These are phyloP conservation scores for Ligustrum vulgare DNA, from an alignment of 257 asterid species.

Conservation along the genomic window DNA sequence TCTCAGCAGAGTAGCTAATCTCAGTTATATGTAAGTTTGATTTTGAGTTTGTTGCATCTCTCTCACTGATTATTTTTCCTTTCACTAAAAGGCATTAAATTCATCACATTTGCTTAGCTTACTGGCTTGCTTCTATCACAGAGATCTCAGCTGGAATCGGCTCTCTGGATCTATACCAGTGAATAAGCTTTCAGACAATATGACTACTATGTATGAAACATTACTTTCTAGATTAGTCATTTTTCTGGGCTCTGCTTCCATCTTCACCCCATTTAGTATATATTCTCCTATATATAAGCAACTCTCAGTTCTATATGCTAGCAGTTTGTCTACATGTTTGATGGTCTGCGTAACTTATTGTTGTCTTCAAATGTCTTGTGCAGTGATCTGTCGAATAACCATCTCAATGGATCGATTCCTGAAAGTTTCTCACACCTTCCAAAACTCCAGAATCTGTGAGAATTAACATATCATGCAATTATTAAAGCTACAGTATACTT, in stretches of 20 bases:
- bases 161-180: slow-evolving; percentile 40
- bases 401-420: slow-evolving; percentile 45
- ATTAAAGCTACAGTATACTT: not conserved
- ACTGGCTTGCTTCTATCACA: slow-evolving; percentile 22
- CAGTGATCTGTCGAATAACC: slow-evolving; percentile 47
- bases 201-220: slow-evolving; percentile 47
- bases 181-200: slow-evolving; percentile 31
- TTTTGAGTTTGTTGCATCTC: slow-evolving; percentile 5
- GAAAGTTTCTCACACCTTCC: slow-evolving; percentile 36
- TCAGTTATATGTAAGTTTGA: slow-evolving; percentile 39
- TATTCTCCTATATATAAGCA: not conserved
- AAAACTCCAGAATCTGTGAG: slow-evolving; percentile 52
- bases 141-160: slow-evolving; percentile 51
- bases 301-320: not conserved
- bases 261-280: not conserved
- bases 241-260: not conserved
- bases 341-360: not conserved
- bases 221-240: not conserved
- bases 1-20: slow-evolving; percentile 39
- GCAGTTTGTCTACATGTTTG: not conserved
- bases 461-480: slow-evolving; percentile 1
- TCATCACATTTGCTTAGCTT: slow-evolving; percentile 1
- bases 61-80: not conserved
- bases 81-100: not conserved
- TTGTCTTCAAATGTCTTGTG: slow-evolving; percentile 18